Base-by-base conservation (phyloP, 139 green algal species). In the Coelastrella sp. region DNA sequence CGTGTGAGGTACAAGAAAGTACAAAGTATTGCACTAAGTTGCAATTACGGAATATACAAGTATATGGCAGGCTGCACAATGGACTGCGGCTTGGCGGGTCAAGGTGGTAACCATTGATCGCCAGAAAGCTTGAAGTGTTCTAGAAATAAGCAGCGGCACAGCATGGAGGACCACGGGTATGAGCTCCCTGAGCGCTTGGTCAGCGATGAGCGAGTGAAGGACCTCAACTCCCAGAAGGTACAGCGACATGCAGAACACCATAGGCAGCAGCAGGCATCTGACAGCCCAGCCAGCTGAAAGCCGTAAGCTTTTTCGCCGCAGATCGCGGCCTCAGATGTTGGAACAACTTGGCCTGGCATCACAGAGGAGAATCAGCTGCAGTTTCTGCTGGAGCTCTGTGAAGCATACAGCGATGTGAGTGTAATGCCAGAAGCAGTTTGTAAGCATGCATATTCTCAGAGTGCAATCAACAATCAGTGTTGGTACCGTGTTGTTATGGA, bases 261-360 rank as follows among this genome's bases (percentile, higher is more conserved):
- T 13, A 23, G 15, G n/a, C 53, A 64, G 53, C 53, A 64, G 53
- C 53, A 64, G 53, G 19, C 53, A 19, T 64, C 19, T 21, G 27
- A 21, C 17, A 32, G 11, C 6, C 19, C 17, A 19, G 7, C 11
- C 21, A 34, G 17, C 17, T 64, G 53, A 64, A 19, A 64, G 53
- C 53, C 7, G 30, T 21, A 27, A n/a, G 17, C 21, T 5, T 21
- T 64, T 27, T 21, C 30, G 27, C 62, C 82, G 80, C 87, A 92
- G 89, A 79, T 92, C 15, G 41, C 85, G 40, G 41, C 74, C 8
- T 91, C 87, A 75, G 84, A 89, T 37, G 77, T 88, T 34, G 89
- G 87, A 4, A 43, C 67, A 0, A 92, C 89, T 15, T 82, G 91
- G 17, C 74, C 80, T 2, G 87, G 89, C 5, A 85, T 92, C 21